Evolutionary conservation across 169 alveolate genomes (phyloP).

Genomic region (Cryptosporidium meleagridis): DNA sequence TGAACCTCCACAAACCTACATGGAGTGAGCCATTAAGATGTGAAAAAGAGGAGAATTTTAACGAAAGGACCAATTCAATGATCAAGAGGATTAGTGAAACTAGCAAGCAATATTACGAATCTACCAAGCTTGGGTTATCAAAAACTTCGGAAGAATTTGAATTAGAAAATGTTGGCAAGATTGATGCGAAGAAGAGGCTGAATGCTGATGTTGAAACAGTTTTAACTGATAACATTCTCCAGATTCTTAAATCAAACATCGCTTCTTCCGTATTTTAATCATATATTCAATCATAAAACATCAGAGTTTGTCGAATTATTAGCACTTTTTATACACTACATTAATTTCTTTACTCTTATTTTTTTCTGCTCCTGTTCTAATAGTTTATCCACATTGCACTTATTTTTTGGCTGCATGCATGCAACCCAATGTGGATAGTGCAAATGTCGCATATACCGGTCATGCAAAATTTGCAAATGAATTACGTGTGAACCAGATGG

Average conservation of each 20-base stretch:
- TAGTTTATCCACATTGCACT: not conserved
- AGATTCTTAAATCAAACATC: constrained; percentile 81
- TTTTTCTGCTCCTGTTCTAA: not conserved
- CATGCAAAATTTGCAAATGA: not conserved
- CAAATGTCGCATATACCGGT: not conserved
- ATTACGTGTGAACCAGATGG: not conserved
- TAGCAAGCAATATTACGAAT: constrained; percentile 90
- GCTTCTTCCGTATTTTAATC: constrained; percentile 72
- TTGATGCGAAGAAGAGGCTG: constrained; percentile 91
- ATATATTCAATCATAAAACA: not conserved
- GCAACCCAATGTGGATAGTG: not conserved
- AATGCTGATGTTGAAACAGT: constrained; percentile 80
- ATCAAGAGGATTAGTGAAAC: constrained; percentile 86
- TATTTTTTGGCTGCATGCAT: not conserved
- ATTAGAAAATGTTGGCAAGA: constrained; percentile 91
- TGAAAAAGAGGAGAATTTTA: constrained; percentile 31
- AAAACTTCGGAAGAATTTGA: constrained; percentile 94
- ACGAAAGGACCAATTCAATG: constrained; percentile 76
- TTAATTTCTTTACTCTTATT: not conserved
- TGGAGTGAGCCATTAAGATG: constrained; percentile 94
- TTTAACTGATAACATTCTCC: constrained; percentile 81
- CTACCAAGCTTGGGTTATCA: constrained; percentile 94
- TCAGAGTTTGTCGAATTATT: not conserved
- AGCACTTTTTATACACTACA: not conserved
- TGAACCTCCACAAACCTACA: constrained; percentile 93